phyloP scores from a whole-genome alignment of 495 filamentous ascomycete species.

The Podospora sp. region DNA sequence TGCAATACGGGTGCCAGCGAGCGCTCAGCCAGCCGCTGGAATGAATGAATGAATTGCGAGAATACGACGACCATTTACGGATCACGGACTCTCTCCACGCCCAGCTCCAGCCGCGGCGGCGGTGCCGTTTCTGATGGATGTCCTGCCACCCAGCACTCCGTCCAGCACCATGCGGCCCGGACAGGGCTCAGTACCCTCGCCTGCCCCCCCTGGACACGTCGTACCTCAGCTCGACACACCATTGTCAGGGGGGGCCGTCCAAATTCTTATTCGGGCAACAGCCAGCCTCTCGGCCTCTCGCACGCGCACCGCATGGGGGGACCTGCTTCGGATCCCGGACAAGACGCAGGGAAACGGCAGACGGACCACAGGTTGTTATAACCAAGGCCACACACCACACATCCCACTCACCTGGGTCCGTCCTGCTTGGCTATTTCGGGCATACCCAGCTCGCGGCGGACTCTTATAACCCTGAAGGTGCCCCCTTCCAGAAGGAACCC shows the following conservation, averaged over 20 bases:
- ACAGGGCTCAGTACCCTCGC: not conserved
- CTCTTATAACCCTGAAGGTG: slow-evolving; percentile 9
- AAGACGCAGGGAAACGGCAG: slow-evolving; percentile 18
- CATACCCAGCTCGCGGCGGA: not conserved
- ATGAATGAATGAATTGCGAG: not conserved
- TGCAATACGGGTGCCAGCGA: not conserved
- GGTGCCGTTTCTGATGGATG: slow-evolving; percentile 4
- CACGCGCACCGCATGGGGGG: slow-evolving; percentile 16
- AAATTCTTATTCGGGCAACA: slow-evolving; percentile 29
- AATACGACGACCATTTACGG: not conserved
- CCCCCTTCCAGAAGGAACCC: slow-evolving; percentile 15
- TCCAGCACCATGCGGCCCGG: too few relatives aligned
- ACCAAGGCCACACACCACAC: slow-evolving; percentile 13
- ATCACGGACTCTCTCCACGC: slow-evolving; percentile 37
- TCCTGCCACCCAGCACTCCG: slow-evolving; percentile 10
- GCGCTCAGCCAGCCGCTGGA: not conserved
- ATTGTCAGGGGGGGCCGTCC: slow-evolving; percentile 22
- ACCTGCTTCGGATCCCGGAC: slow-evolving; percentile 26
- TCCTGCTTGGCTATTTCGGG: slow-evolving; percentile 21
- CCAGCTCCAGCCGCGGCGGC: slow-evolving; percentile 23
- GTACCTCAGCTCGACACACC: too few relatives aligned
- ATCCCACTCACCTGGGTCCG: slow-evolving; percentile 23
- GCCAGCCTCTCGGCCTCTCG: slow-evolving; percentile 7
- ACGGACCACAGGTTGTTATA: slow-evolving; percentile 28
- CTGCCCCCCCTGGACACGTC: not conserved